A percentile compares a stretch with the other conserved stretches of the same genome.
phyloP scores from a whole-genome alignment of 2,329 filamentous ascomycete species.

The Curvularia sp. region DNA sequence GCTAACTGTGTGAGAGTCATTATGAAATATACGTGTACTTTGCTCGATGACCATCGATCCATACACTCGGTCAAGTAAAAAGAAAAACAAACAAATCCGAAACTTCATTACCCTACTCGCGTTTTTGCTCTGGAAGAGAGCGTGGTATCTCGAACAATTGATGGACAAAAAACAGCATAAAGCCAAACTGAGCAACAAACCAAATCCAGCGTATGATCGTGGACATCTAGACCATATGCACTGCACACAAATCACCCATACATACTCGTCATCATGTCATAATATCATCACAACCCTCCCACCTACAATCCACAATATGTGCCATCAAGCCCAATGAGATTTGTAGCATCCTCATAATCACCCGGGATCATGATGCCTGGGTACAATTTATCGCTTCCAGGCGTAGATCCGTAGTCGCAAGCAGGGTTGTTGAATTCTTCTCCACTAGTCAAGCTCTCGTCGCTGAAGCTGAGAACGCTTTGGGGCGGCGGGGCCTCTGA shows the following conservation, averaged over 20 bases:
- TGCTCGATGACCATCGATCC: not conserved
- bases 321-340: slow-evolving; percentile 49
- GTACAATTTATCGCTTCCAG: slow-evolving; percentile 44
- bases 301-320: slow-evolving; percentile 50
- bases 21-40: not conserved
- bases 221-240: not conserved
- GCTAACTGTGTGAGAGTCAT: not conserved
- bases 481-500: slow-evolving; percentile 51
- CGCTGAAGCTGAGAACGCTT: slow-evolving; percentile 66
- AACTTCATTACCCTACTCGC: not conserved
- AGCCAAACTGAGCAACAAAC: not conserved
- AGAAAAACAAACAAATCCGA: not conserved
- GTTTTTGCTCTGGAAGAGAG: slow-evolving; percentile 26
- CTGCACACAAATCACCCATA: slow-evolving; percentile 1
- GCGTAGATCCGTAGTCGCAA: slow-evolving; percentile 40
- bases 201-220: not conserved
- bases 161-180: not conserved
- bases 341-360: slow-evolving; percentile 36
- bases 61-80: not conserved
- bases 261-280: slow-evolving; percentile 7
- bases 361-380: slow-evolving; percentile 47
- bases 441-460: slow-evolving; percentile 65
- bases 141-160: slow-evolving; percentile 31
- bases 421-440: slow-evolving; percentile 49
- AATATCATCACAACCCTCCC: not conserved